phyloP scores from a whole-genome alignment of 2,329 filamentous ascomycete genomes.

The Lecanicillium sp. region DNA sequence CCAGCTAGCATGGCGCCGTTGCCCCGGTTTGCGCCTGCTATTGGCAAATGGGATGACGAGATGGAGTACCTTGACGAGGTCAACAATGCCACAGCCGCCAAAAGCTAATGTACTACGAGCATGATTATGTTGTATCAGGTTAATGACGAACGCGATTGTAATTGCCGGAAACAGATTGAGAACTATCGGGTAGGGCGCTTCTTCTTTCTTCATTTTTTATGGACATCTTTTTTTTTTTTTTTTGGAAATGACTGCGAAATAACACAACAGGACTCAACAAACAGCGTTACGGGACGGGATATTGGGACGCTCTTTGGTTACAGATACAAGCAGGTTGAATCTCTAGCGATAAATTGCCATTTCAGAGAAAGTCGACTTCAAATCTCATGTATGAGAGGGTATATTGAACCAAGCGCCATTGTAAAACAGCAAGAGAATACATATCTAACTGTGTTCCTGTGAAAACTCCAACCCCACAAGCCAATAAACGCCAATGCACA shows the following conservation, averaged over 20 bases:
- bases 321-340: no score
- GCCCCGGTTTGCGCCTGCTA: slow-evolving; percentile 31
- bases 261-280: no score
- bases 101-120: neutral
- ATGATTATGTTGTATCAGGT: neutral
- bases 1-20: slow-evolving; percentile 25
- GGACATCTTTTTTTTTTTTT: neutral
- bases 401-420: neutral
- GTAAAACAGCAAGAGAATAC: no score
- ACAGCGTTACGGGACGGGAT: no score
- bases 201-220: no score
- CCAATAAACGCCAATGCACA: slow-evolving; percentile 13
- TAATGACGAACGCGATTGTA: no score
- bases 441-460: neutral
- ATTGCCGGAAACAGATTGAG: no score
- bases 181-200: no score
- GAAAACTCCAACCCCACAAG: neutral
- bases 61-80: slow-evolving; percentile 45
- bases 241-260: neutral
- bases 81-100: slow-evolving; percentile 16
- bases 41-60: slow-evolving; percentile 52
- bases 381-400: neutral
- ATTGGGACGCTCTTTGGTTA: no score
- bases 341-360: no score
- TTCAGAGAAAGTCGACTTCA: no score